Evolutionary conservation across 768 basidiomycete species (phyloP), one percentile per base, ranked within the genome.

Genomic region (Mycena maculata): DNA sequence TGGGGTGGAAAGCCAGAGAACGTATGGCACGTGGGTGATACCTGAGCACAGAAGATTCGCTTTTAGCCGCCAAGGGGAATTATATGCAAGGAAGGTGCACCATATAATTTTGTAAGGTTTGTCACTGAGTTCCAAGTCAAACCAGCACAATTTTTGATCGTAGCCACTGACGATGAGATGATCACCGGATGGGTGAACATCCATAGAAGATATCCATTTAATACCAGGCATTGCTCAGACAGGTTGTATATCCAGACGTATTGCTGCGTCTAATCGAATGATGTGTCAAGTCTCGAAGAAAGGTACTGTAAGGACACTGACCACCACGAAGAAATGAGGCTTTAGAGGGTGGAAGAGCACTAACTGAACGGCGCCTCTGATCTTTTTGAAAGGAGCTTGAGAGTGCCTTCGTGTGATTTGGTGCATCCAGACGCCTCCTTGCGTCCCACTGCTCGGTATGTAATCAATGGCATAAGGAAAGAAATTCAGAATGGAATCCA

Each of bases 71-170:
- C 47, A 38, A 63, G 64, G 57, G 64, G 42, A 42, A 48, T 30
- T 11, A 30, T 38, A 60, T 20, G 42, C 33, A 44, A 13, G 23
- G 44, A 64, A 56, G 41, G 79, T 85, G 71, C 78, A 94, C 95
- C 95, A 88, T 72, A 99, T 82, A 60, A 98, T 89, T 81, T 98
- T 98, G 86, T 97, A 99, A 1, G 98, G 98, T 78, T 97, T 98
- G 69, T 94, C 92, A 72, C 92, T 94, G 60, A 99, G 88, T 75
- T 99, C 98, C 70, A 99, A 84, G 82, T 99, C 98, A 78, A 99
- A 99, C 98, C 98, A 99, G 78, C 95, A 96, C 18, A 99, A 82
- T 78, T 98, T 98, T 72, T 93, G 91, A 81, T 99, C 98, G 78
- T 99, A 99, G 50, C 95, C 95, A 64, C 98, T 98, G 54, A 99